Base-by-base conservation (phyloP, 2,329 filamentous ascomycete genomes). In the Botrytis hyacinthi region DNA sequence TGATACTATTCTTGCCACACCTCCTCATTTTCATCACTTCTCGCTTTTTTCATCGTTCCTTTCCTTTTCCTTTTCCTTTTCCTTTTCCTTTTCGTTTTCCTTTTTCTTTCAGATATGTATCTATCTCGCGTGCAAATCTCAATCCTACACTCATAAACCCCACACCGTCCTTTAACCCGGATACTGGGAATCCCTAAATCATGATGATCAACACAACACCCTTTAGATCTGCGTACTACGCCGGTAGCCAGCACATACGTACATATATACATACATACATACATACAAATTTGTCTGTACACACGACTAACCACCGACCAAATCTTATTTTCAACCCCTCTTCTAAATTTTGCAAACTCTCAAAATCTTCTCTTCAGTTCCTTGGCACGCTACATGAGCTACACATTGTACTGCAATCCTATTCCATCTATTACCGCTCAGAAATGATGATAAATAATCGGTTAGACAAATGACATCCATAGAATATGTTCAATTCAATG, bases 171-270 rank as follows among this genome's bases (percentile, higher is more conserved):
- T 48, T 22, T 54, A 51, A 40, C 22, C 65, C 65, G 46, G 46
- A n/a, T 68, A 22, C 16, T 48, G 32, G 65, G 26, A 54, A 40
- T 61, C n/a, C 26, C 26, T 26, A 68, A 68, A 40, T 54, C 26
- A 68, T 40, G 4, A 22, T 40, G 14, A 68, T 68, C 65, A 51
- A 29, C 65, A 40, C 65, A 54, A 29, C 46, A 40, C 35, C 35
- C 29, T 46, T 48, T 44, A 9, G 29, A 66, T 35, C 65, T 67
- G 46, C 35, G 65, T 67, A 67, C 35, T n/a, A 54, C 65, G 7
- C 35, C 46, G 46, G 65, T n/a, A 68, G 46, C 46, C 65, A 70
- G 35, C 67, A 60, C 37, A 70, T 70, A 70, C 51, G 51, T 67
- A 51, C 22, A 51, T 54, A 68, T 8, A 67, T 51, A 51, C 12